These are phyloP conservation scores for Physcomitrellopsis africana DNA, from an alignment of 225 moss, liverwort and hornwort genomes.

Conservation along the genomic window DNA sequence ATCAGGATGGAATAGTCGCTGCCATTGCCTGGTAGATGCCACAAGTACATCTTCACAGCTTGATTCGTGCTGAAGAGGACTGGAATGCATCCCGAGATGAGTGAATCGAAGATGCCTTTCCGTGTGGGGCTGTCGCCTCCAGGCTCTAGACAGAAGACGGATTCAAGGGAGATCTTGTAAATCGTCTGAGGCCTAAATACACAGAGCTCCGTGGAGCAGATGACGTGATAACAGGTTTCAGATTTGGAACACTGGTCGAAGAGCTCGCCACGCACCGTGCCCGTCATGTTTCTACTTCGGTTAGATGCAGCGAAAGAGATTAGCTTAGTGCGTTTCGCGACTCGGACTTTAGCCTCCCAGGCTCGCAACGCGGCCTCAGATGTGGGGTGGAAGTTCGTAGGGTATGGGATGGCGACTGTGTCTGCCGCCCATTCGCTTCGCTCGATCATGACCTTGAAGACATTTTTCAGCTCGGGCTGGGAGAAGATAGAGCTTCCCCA, in stretches of 20 bases:
- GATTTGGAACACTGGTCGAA: slow-evolving; percentile 67
- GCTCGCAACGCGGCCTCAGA: slow-evolving; percentile 54
- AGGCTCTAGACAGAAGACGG: slow-evolving; percentile 87
- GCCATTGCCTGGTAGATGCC: slow-evolving; percentile 68
- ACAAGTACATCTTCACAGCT: slow-evolving; percentile 63
- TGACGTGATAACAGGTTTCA: slow-evolving; percentile 41
- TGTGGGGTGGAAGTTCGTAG: slow-evolving; percentile 85
- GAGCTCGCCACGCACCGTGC: slow-evolving; percentile 53
- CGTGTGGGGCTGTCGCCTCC: slow-evolving; percentile 87
- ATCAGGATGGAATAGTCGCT: slow-evolving; percentile 64
- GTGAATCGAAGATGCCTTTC: slow-evolving; percentile 79
- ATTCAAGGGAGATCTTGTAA: slow-evolving; percentile 50
- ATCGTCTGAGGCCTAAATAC: slow-evolving; percentile 55
- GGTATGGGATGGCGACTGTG: slow-evolving; percentile 74
- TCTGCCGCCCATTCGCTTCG: slow-evolving; percentile 35
- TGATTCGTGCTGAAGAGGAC: slow-evolving; percentile 70
- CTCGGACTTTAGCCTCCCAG: slow-evolving; percentile 59
- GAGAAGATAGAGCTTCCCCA: slow-evolving; percentile 71
- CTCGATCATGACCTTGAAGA: slow-evolving; percentile 78
- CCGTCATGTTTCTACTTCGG: slow-evolving; percentile 35
- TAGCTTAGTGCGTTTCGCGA: slow-evolving; percentile 37
- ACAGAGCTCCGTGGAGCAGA: slow-evolving; percentile 53
- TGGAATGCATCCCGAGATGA: slow-evolving; percentile 81
- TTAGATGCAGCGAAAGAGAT: slow-evolving; percentile 63
- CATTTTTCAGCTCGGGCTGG: slow-evolving; percentile 51